Percentiles rank a stretch among this genome's conserved stretches.
Evolutionary conservation across 352 stramenopile species (phyloP).

Genomic region (Phytophthora palmivora): DNA sequence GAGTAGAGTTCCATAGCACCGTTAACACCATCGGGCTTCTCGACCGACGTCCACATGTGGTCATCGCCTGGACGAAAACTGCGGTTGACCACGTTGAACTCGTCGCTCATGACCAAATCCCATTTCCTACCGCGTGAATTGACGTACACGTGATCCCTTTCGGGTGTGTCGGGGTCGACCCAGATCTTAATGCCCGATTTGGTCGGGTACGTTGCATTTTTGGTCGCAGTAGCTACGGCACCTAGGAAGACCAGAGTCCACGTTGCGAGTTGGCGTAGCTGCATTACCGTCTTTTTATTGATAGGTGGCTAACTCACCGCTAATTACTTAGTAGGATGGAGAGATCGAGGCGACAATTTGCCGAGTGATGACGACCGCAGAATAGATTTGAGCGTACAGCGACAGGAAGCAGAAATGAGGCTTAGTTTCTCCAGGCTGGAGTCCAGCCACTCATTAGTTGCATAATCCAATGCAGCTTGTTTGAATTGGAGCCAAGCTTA

Average conservation of each 20-base stretch:
- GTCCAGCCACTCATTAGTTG: constrained; percentile 4
- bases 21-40: constrained; percentile 94
- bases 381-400: not conserved
- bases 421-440: too few relatives aligned
- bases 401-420: not conserved
- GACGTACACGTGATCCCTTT: constrained; percentile 35
- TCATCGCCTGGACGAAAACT: constrained; percentile 92
- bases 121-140: constrained; percentile 48
- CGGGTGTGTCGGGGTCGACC: constrained; percentile 58
- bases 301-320: not conserved
- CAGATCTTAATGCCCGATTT: constrained; percentile 55
- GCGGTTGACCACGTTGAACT: constrained; percentile 92
- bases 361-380: constrained; percentile 4
- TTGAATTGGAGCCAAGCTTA: too few relatives aligned
- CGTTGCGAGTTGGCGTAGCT: not conserved
- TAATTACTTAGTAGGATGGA: not conserved
- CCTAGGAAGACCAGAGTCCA: not conserved
- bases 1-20: constrained; percentile 92
- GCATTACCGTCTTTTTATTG: not conserved
- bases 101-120: constrained; percentile 92
- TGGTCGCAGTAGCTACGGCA: constrained; percentile 2
- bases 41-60: constrained; percentile 93
- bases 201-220: constrained; percentile 31
- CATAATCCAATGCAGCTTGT: not conserved
- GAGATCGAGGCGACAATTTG: constrained; percentile 18